Conservation (phyloP, 2,329 filamentous ascomycete genomes). For the Colletotrichum graminicola region DNA sequence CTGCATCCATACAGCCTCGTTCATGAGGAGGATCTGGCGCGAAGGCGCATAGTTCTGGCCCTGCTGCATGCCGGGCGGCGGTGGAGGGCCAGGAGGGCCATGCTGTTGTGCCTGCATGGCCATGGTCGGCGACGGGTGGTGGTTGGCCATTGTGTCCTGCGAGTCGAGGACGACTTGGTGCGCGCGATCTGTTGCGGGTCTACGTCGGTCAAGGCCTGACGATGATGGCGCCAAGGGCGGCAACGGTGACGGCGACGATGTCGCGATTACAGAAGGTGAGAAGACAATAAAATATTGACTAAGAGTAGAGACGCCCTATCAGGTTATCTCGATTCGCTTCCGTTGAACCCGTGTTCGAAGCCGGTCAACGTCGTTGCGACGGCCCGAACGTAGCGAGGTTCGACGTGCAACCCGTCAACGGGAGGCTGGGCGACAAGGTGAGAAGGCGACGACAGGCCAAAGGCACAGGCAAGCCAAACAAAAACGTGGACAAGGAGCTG, state of each 20-base stretch:
- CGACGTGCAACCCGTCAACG: slow-evolving; percentile 38
- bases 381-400: slow-evolving; percentile 39
- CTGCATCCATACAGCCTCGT: slow-evolving; percentile 91
- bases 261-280: slow-evolving; percentile 13
- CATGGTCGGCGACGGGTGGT: slow-evolving; percentile 84
- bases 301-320: neutral
- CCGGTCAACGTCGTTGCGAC: slow-evolving; percentile 31
- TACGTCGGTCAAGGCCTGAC: slow-evolving; percentile 39
- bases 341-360: neutral
- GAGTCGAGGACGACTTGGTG: slow-evolving; percentile 15
- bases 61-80: slow-evolving; percentile 66
- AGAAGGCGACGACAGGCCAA: slow-evolving; percentile 26
- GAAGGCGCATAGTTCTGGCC: slow-evolving; percentile 71
- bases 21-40: slow-evolving; percentile 82
- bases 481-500: slow-evolving; percentile 12
- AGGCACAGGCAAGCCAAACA: slow-evolving; percentile 24
- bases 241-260: slow-evolving; percentile 15
- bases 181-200: slow-evolving; percentile 42
- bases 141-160: slow-evolving; percentile 73
- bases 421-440: slow-evolving; percentile 34
- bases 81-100: slow-evolving; percentile 73
- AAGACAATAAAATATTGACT: neutral
- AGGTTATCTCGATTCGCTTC: slow-evolving; percentile 25
- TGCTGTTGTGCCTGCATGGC: slow-evolving; percentile 77
- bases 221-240: slow-evolving; percentile 40